phyloP scores from a whole-genome alignment of 345 rosid genomes.

The Pugionium cornutum region DNA sequence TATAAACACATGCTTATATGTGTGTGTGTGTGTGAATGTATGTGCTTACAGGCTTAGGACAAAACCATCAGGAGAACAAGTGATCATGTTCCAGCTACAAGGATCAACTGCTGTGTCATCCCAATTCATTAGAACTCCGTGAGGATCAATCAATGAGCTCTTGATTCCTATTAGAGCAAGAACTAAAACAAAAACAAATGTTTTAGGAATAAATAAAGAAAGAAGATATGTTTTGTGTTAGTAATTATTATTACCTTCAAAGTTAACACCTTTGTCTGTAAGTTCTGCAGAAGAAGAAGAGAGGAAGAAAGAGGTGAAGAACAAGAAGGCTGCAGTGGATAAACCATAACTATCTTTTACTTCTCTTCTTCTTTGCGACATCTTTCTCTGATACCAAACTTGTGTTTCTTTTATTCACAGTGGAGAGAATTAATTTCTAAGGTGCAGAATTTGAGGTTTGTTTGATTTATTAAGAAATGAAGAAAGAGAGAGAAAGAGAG shows the following conservation, averaged over 20 bases:
- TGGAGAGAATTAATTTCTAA: background rate
- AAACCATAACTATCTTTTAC: constrained; percentile 18
- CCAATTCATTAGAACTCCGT: constrained; percentile 63
- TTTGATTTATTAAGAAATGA: background rate
- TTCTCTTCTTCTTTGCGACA: constrained; percentile 44
- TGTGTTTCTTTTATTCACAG: constrained; percentile 1
- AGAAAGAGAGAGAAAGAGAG: constrained; percentile 17
- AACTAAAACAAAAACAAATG: constrained; percentile 47
- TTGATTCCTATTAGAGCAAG: constrained; percentile 70
- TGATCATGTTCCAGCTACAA: constrained; percentile 78
- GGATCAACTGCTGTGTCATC: constrained; percentile 83
- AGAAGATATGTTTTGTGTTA: background rate
- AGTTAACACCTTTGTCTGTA: constrained; percentile 78
- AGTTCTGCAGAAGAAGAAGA: constrained; percentile 59
- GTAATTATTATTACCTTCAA: constrained; percentile 60
- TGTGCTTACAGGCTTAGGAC: constrained; percentile 69
- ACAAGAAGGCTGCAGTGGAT: constrained; percentile 41
- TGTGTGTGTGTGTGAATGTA: constrained; percentile 12
- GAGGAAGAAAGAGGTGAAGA: constrained; percentile 11
- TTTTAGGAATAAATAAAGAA: background rate
- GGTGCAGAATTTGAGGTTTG: constrained; percentile 16
- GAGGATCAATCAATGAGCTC: constrained; percentile 59
- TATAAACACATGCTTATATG: constrained; percentile 5
- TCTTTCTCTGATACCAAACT: constrained; percentile 27
- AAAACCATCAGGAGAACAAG: constrained; percentile 66